phyloP scores from a whole-genome alignment of 2,329 filamentous ascomycete genomes.

The Raffaelea ambrosiae region DNA sequence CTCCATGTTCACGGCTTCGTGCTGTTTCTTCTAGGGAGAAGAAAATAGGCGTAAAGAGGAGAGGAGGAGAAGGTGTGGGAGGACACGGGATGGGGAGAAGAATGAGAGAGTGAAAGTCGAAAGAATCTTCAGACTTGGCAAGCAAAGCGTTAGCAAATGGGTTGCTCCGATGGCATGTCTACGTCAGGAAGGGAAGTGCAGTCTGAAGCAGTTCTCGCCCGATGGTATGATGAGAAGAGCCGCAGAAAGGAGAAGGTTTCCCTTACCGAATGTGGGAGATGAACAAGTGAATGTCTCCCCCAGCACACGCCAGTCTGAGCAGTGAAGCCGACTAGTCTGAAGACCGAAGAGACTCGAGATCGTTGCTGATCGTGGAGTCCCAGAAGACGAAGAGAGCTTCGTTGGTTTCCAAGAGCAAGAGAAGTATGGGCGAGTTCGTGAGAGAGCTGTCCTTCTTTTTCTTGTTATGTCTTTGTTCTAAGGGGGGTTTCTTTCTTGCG shows the following conservation, averaged over 20 bases:
- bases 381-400: no score
- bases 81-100: conserved; percentile 5
- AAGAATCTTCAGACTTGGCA: neutral
- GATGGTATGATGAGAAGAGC: no score
- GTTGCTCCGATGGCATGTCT: neutral
- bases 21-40: no score
- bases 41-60: neutral
- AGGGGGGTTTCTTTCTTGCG: neutral
- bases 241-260: conserved; percentile 11
- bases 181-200: neutral
- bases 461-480: neutral
- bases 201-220: no score
- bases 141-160: neutral
- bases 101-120: neutral
- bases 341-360: no score
- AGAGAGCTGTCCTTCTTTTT: neutral
- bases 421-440: neutral
- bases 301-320: conserved; percentile 23
- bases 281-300: conserved; percentile 99
- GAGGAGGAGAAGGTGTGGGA: neutral
- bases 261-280: conserved; percentile 73
- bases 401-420: neutral
- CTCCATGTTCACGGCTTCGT: conserved; percentile 53
- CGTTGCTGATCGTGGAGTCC: no score
- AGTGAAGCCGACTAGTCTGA: no score